Conservation (phyloP, 139 green algal genomes). For the Astrephomene gubernaculifera region DNA sequence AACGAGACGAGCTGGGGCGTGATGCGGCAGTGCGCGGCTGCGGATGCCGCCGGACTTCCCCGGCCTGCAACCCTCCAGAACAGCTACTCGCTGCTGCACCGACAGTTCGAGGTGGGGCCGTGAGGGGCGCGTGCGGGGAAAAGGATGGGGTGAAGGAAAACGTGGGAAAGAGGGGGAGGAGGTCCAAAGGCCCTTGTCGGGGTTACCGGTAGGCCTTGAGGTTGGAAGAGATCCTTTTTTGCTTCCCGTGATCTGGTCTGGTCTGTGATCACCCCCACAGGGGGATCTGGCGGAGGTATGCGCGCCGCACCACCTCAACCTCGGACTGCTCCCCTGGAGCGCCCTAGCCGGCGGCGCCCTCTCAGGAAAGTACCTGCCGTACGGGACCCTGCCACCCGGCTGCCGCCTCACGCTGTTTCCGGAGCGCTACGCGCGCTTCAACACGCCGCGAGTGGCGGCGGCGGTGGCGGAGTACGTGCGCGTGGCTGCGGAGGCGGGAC, state of each 20-base stretch:
- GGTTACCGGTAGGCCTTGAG: too few relatives aligned
- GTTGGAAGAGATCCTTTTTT: too few relatives aligned
- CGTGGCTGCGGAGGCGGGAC: constrained; percentile 63
- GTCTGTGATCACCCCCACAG: too few relatives aligned
- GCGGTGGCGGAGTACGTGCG: constrained; percentile 66
- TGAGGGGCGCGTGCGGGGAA: too few relatives aligned
- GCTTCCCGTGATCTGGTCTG: too few relatives aligned
- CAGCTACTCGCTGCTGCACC: constrained; percentile 65
- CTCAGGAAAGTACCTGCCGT: constrained; percentile 69
- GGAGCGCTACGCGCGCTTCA: constrained; percentile 38
- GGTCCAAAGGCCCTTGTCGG: too few relatives aligned
- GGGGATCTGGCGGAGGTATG: constrained; percentile 74
- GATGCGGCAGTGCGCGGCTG: constrained; percentile 55
- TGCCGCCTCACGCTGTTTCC: constrained; percentile 26
- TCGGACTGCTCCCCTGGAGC: constrained; percentile 69
- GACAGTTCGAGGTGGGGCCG: constrained; percentile 53
- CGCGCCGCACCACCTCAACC: constrained; percentile 58
- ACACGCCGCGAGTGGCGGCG: constrained; percentile 27
- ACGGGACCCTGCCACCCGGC: constrained; percentile 24
- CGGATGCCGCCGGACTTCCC: constrained; percentile 60
- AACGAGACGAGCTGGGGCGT: constrained; percentile 82
- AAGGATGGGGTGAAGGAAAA: too few relatives aligned
- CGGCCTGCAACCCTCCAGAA: constrained; percentile 80
- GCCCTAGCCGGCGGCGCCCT: constrained; percentile 63
- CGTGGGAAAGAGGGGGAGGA: too few relatives aligned